Base-by-base conservation (phyloP, 2,329 filamentous ascomycete species). In the Trichoderma atrobrunneum region DNA sequence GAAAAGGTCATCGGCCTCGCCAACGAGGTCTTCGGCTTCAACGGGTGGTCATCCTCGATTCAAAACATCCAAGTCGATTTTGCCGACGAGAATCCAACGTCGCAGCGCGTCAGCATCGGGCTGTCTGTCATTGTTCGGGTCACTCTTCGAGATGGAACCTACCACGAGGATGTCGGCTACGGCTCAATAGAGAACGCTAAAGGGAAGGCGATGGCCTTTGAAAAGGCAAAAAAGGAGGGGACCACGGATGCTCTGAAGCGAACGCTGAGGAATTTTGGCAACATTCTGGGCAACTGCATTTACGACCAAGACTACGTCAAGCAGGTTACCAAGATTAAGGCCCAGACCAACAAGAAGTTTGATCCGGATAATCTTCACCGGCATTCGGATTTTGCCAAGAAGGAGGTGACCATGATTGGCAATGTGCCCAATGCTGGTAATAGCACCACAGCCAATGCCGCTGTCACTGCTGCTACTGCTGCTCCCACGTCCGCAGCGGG, bases 141-240 rank as follows among this genome's bases (percentile, higher is more conserved):
- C 39, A 97, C 94, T 2, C 83, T 99, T 69, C 92, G 91, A 74
- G 95, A 98, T 82, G 96, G 96, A 61, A 96, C 95, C n/a, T 98
- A 90, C 79, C 96, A 98, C 80, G 96, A 99, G 87, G 96, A 99
- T 79, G 92, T 98, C 74, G 96, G 96, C 32, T 99, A 99, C 78
- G 96, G 96, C 8, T 93, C 96, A 76, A 97, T 97, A 76, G 95
- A 98, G 81, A 99, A 99, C 78, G 94, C 92, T 81, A 97, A 95
- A 82, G 93, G 93, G 71, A 99, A 99, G 83, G 95, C 95, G 3
- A 92, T 93, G 66, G 96, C 95, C 0, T 99, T 98, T 78, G 96
- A 99, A 81, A 99, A 99, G 83, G 95, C 96, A 1, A 99, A 98
- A 85, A 99, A 99, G 81, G 95, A 98, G 84, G 97, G 94, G 8